Evolutionary conservation across 169 alveolate species (phyloP).

Genomic region (Plasmodium yoelii): DNA sequence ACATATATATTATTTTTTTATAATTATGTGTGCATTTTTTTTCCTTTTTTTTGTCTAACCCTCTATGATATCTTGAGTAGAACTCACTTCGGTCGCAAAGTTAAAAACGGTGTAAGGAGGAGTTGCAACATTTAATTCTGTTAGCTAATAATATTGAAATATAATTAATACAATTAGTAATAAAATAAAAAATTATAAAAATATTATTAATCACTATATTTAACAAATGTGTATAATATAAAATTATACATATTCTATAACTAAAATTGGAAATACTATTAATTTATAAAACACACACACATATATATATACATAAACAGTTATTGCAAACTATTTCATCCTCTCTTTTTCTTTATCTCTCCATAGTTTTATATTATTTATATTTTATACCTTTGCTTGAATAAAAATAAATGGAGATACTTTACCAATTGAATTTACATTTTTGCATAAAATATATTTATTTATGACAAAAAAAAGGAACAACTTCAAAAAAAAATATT

Average conservation of each 20-base stretch:
- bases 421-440: background rate
- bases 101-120: slow-evolving; percentile 72
- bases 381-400: slow-evolving; percentile 8
- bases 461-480: background rate
- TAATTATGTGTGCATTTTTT: slow-evolving; percentile 1
- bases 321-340: background rate
- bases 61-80: slow-evolving; percentile 35
- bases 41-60: slow-evolving; percentile 25
- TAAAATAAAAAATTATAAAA: background rate
- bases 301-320: too few relatives aligned
- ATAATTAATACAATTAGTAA: background rate
- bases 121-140: slow-evolving; percentile 25
- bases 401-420: background rate
- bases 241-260: too few relatives aligned
- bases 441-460: background rate
- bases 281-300: background rate
- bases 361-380: background rate
- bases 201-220: background rate
- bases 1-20: background rate
- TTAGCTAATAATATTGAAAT: slow-evolving; percentile 1
- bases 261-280: too few relatives aligned
- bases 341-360: background rate
- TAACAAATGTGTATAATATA: too few relatives aligned
- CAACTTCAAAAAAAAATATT: slow-evolving; percentile 3
- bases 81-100: slow-evolving; percentile 44